Percentiles rank a stretch among this genome's conserved stretches.
Conservation (phyloP, 2,329 filamentous ascomycete genomes). For the Fusarium austroafricanum region DNA sequence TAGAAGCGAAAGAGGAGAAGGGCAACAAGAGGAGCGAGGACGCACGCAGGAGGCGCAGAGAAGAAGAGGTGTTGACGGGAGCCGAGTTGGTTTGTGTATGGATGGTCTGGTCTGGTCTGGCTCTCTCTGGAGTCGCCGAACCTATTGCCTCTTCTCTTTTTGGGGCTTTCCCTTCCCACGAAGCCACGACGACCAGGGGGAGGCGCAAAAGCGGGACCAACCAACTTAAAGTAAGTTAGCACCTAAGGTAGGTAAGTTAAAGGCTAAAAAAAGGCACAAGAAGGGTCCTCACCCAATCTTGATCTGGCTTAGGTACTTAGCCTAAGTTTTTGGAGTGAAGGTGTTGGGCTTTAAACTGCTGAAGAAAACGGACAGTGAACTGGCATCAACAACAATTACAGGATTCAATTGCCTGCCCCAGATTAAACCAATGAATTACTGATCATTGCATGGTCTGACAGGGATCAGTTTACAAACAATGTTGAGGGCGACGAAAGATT, state of each 20-base stretch:
- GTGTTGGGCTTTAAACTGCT: too few relatives aligned
- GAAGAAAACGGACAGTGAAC: not conserved
- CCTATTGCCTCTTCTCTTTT: constrained; percentile 23
- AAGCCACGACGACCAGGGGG: constrained; percentile 33
- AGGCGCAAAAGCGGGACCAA: constrained; percentile 35
- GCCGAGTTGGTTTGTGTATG: not conserved
- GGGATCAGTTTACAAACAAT: not conserved
- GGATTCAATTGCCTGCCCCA: not conserved
- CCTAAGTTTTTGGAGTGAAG: not conserved
- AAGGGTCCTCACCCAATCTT: constrained; percentile 12
- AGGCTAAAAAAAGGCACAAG: constrained; percentile 29
- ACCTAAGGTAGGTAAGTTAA: too few relatives aligned
- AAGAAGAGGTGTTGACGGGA: constrained; percentile 9
- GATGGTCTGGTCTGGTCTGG: not conserved
- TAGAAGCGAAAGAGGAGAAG: constrained; percentile 6
- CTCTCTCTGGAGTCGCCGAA: constrained; percentile 40
- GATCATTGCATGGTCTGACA: not conserved
- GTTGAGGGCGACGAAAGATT: not conserved
- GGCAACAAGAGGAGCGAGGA: not conserved
- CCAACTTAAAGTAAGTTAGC: not conserved
- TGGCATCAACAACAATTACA: not conserved
- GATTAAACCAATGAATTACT: not conserved
- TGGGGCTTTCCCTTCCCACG: constrained; percentile 10
- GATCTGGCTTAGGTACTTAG: not conserved
- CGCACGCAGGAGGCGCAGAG: constrained; percentile 30